These are phyloP conservation scores for Suhomyces sp. DNA, from an alignment of 805 yeast species.

Conservation along the genomic window DNA sequence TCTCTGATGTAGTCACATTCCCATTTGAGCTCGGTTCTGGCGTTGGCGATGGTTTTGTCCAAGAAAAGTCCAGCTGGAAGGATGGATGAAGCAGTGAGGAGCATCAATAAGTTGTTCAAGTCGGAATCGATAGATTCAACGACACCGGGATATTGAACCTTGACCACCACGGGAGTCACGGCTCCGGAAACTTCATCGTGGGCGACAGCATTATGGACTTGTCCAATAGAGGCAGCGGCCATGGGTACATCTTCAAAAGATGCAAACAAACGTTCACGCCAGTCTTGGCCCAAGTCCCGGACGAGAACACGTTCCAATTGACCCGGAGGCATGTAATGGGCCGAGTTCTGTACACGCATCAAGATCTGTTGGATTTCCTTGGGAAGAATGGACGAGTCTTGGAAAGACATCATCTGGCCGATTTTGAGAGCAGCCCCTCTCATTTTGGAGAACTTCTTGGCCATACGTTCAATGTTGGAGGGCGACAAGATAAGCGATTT, in stretches of 20 bases:
- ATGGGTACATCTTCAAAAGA: conserved; percentile 84
- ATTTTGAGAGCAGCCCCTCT: conserved; percentile 98
- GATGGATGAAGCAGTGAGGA: conserved; percentile 81
- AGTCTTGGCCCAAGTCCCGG: conserved; percentile 70
- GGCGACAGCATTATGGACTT: conserved; percentile 84
- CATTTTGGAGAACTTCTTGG: conserved; percentile 87
- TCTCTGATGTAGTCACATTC: conserved; percentile 95
- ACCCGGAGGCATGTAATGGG: conserved; percentile 94
- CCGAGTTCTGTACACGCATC: conserved; percentile 85
- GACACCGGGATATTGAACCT: conserved; percentile 97
- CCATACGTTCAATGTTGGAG: conserved; percentile 81
- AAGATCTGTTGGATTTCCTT: conserved; percentile 78
- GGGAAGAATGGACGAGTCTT: conserved; percentile 83
- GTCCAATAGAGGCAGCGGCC: conserved; percentile 98
- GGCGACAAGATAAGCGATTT: conserved; percentile 70
- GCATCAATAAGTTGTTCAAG: conserved; percentile 76
- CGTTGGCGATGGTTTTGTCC: conserved; percentile 89
- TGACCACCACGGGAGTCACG: conserved; percentile 80
- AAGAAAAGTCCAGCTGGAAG: conserved; percentile 90
- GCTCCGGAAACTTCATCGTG: conserved; percentile 56
- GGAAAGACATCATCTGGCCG: conserved; percentile 97
- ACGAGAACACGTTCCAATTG: conserved; percentile 78
- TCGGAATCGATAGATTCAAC: conserved; percentile 92
- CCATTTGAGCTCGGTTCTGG: conserved; percentile 92
- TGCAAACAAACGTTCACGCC: conserved; percentile 69